Conservation (phyloP, 306 rosid genomes). For the Inga laurina region DNA sequence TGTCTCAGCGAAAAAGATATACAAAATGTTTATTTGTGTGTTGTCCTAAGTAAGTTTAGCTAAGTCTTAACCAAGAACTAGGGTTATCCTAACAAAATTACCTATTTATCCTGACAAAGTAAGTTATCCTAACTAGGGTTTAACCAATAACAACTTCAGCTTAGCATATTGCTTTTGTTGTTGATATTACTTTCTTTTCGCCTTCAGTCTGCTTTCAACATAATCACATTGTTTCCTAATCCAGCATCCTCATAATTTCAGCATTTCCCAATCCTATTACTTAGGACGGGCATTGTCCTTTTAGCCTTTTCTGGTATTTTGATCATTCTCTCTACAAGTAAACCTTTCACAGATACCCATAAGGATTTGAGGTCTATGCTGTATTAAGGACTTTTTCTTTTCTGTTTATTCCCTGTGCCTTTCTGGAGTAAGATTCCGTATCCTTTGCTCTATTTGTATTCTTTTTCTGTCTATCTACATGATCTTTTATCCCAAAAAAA, state of each 20-base stretch:
- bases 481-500: background rate
- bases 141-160: background rate
- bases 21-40: background rate
- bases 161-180: no score
- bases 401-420: background rate
- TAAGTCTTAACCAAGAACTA: background rate
- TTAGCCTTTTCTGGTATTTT: background rate
- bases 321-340: background rate
- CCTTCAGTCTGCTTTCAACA: background rate
- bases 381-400: background rate
- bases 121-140: background rate
- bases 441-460: background rate
- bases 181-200: no score
- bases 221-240: background rate
- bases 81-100: background rate
- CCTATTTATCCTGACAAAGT: background rate
- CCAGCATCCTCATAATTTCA: background rate
- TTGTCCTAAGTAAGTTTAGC: background rate
- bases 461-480: background rate
- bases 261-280: background rate
- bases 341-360: background rate
- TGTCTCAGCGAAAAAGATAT: background rate
- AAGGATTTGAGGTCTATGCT: background rate
- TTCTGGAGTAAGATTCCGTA: background rate
- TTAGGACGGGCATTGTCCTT: background rate